Base-by-base conservation (phyloP, 106 monocot genomes). In the Posidonia australis region DNA sequence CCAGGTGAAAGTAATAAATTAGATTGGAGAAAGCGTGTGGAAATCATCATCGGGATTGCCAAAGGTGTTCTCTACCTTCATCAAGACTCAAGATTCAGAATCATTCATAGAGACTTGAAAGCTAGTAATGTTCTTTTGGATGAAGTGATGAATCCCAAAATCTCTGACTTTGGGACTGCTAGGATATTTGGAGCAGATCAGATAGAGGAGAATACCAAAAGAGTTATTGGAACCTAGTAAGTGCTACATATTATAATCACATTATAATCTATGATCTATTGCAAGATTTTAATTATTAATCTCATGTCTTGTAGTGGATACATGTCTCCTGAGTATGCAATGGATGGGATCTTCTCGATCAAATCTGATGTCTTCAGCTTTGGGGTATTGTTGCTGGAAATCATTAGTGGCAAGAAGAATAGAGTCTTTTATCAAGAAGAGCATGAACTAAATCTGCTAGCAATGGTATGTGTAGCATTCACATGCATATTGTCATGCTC, bases 191-290 rank as follows among this genome's bases (percentile, higher is more conserved):
- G 16, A 7, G 23, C 1, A 23, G 31, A 66, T 32, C 16, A 66
- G 51, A 66, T 18, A 7, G 28, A 51, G 25, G 66, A 12, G 19
- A 41, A 51, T 12, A 53, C 66, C 20, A 51, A 30, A 13, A 66
- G 66, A 66, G 51, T 66, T 29, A 47, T 51, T 32, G 66, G 66
- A 53, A 67, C 66, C 16, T 67, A 52, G 66, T 67, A 54, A 52
- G 66, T 62, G 60, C 7, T 2, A 56, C n/a, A 25, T 22, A 56
- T 11, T 25, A 11, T 26, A 56, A 56, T 25, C 13, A 5, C 49
- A 49, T n/a, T 22, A 2, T 5, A 28, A 56, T 56, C 26, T 12
- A 26, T 30, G 28, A 18, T 30, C 13, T 60, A 31, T 32, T 52
- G 52, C n/a, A n/a, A n/a, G n/a, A n/a, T n/a, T n/a, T n/a, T n/a